Percentiles rank a stretch among this genome's conserved stretches.
These are phyloP conservation scores for Coleophoma cylindrospora DNA, from an alignment of 2,329 filamentous ascomycete species.

Conservation along the genomic window DNA sequence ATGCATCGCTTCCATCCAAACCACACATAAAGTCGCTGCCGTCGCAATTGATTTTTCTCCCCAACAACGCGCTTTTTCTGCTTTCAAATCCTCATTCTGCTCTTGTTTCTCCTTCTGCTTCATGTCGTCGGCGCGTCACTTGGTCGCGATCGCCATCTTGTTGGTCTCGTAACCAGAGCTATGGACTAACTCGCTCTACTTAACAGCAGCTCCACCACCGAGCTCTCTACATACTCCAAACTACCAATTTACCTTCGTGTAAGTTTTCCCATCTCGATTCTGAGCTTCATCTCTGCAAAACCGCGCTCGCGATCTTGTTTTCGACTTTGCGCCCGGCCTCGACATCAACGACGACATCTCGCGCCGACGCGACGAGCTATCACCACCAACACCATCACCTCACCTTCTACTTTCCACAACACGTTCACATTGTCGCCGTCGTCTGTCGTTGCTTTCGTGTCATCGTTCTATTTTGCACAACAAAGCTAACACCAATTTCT, in stretches of 20 bases:
- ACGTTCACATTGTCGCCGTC: no score
- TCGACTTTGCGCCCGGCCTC: slow-evolving; percentile 17
- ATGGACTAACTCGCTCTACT: slow-evolving; percentile 9
- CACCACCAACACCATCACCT: slow-evolving; percentile 3
- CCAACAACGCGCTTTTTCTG: no score
- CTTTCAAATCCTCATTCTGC: neutral
- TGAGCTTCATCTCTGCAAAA: slow-evolving; percentile 6
- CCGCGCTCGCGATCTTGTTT: slow-evolving; percentile 12
- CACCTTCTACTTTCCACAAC: neutral
- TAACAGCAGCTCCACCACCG: slow-evolving; percentile 11
- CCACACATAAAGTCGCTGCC: no score
- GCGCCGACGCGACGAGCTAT: neutral
- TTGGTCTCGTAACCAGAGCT: slow-evolving; percentile 11
- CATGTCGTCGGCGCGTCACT: slow-evolving; percentile 15
- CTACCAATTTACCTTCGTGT: slow-evolving; percentile 9
- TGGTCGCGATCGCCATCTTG: slow-evolving; percentile 8
- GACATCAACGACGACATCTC: slow-evolving; percentile 6
- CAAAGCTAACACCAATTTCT: neutral
- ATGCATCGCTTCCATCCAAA: no score
- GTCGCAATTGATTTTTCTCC: no score
- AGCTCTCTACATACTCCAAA: slow-evolving; percentile 3
- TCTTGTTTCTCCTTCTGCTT: slow-evolving; percentile 6
- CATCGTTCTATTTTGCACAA: neutral
- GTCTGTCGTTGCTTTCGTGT: no score
- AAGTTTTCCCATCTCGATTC: slow-evolving; percentile 9